A percentile compares a stretch with the other conserved stretches of the same genome.
These are phyloP conservation scores for Phytopythium litorale DNA, from an alignment of 352 stramenopile genomes.

Conservation along the genomic window DNA sequence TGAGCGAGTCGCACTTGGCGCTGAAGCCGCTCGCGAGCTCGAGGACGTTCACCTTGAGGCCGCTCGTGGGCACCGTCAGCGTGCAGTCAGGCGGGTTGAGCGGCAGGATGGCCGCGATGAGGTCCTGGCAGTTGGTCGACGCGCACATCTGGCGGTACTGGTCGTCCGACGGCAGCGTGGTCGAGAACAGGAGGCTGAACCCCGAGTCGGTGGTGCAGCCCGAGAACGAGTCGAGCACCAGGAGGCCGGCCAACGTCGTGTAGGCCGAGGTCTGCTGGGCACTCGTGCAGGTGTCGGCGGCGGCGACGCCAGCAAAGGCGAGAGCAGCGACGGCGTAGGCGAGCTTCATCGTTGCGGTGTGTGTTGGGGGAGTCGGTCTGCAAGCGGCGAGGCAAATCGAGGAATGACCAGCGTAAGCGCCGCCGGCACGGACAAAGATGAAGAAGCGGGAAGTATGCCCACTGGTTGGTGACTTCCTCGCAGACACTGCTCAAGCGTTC, in stretches of 20 bases:
- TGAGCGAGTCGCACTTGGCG: neutral
- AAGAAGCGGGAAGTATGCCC: neutral
- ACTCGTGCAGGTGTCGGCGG: neutral
- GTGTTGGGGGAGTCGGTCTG: neutral
- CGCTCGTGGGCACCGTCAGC: conserved; percentile 8
- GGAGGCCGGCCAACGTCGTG: neutral
- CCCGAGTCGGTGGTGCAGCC: conserved; percentile 7
- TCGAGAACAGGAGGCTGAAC: conserved; percentile 8
- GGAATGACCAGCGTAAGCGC: neutral
- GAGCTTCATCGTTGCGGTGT: neutral
- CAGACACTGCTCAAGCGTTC: neutral
- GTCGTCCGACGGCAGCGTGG: conserved; percentile 5
- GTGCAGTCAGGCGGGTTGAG: conserved; percentile 9
- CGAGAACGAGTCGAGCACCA: neutral
- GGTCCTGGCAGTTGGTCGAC: conserved; percentile 4
- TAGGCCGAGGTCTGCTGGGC: conserved; percentile 2
- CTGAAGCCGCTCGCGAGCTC: conserved; percentile 6
- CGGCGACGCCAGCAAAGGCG: neutral
- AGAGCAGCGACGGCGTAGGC: neutral
- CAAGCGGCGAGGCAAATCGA: neutral
- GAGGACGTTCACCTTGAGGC: conserved; percentile 8
- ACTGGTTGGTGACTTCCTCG: neutral
- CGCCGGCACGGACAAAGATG: neutral
- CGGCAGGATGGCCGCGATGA: conserved; percentile 7
- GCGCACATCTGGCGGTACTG: conserved; percentile 15